Evolutionary conservation across 495 filamentous ascomycete species (phyloP).

Genomic region (Acidomyces sp.): DNA sequence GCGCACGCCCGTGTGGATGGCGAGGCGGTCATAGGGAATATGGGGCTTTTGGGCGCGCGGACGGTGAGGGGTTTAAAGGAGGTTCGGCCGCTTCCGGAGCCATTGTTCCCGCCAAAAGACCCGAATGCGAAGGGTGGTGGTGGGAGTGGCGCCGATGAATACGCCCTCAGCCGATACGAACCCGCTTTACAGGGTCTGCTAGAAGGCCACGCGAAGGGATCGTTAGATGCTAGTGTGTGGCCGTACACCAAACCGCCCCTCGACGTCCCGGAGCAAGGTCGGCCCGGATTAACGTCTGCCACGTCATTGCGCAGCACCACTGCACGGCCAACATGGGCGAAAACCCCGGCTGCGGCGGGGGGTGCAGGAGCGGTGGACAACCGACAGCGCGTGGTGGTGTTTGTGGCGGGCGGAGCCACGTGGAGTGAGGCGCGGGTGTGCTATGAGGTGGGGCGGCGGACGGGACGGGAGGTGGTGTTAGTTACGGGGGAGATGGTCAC

Average conservation of each 20-base stretch:
- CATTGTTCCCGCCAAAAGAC: conserved; percentile 52
- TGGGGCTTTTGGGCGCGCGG: conserved; percentile 70
- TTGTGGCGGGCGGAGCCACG: conserved; percentile 92
- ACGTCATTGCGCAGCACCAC: conserved; percentile 73
- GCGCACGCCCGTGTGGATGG: conserved; percentile 67
- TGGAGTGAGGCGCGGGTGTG: conserved; percentile 79
- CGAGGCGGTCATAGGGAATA: conserved; percentile 57
- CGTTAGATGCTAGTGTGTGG: conserved; percentile 48
- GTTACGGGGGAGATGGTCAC: conserved; percentile 85
- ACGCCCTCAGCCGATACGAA: conserved; percentile 48
- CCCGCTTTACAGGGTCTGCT: conserved; percentile 38
- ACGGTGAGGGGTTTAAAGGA: conserved; percentile 67
- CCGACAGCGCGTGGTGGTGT: conserved; percentile 81
- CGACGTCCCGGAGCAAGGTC: conserved; percentile 42
- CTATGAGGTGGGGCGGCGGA: conserved; percentile 66
- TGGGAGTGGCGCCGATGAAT: conserved; percentile 36
- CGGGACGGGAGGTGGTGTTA: conserved; percentile 71
- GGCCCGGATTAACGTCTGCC: conserved; percentile 38
- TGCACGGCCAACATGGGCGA: conserved; percentile 91
- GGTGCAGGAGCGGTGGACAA: conserved; percentile 72
- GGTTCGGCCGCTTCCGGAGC: conserved; percentile 45
- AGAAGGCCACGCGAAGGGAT: conserved; percentile 51
- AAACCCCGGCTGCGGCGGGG: conserved; percentile 50
- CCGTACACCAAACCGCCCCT: conserved; percentile 71
- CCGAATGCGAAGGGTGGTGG: conserved; percentile 29